Base-by-base conservation (phyloP, 495 filamentous ascomycete species). In the Penicillium canariense region DNA sequence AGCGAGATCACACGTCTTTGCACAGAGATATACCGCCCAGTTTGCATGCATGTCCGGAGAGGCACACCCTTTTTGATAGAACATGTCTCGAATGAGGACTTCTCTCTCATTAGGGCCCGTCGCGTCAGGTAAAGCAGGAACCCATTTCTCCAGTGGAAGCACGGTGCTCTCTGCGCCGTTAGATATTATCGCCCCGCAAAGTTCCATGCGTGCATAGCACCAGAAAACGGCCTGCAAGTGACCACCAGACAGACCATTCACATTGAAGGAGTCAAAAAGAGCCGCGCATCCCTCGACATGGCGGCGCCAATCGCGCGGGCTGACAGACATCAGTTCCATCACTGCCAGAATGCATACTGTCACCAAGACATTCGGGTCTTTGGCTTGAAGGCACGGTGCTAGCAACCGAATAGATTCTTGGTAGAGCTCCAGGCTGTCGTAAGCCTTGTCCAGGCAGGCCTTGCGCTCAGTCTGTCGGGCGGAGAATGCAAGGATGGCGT, bases 171-270 rank as follows among this genome's bases (percentile, higher is more conserved):
- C 67, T 1, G 67, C 59, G 4, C 71, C 73, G 27, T 67, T 62
- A 14, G 68, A 67, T 28, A 76, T 75, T 3, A 76, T 68, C 1
- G 69, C 73, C 5, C 68, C 73, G 48, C 73, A 76, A 3, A 76
- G 34, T 44, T 76, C 72, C 73, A 76, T 76, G 1, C 73, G 55
- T 18, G 70, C 73, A 43, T 69, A 76, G 34, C 72, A 75, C 73
- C 73, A 76, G 44, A 76, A 76, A 1, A 73, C 65, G 4, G 70
- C 73, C 40, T 75, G 68, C 2, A 63, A 40, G n/a, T 71, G 56
- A 0, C 70, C 72, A 0, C 62, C 64, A 35, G 63, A 66, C 11
- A 75, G 64, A 0, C 72, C 72, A 30, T 71, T 60, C 4, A 75
- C 65, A 8, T 59, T 62, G 47, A 66, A 72, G 1, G 63, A 61